Base-by-base conservation (phyloP, 202 grass and related monocot species). In the Dendrocalamus latiflorus region DNA sequence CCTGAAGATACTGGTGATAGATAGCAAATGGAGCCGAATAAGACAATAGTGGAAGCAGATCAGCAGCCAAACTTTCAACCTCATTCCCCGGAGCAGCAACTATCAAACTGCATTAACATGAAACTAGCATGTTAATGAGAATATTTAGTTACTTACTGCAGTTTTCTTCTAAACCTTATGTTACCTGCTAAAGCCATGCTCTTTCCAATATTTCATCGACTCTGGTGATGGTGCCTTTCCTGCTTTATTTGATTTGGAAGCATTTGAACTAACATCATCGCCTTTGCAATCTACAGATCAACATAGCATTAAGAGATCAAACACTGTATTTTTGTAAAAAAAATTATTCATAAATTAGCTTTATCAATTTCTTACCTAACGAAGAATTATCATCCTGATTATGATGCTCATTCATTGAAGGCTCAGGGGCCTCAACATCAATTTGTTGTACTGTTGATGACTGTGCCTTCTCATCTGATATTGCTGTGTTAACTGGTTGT, bases 11-110 rank as follows among this genome's bases (percentile, higher is more conserved):
- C 78, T 94, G 96, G 70, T 98, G 96, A 79, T 95, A 98, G 48
- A 95, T 90, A 71, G 78, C 91, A 89, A 98, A 98, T 13, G 96
- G 91, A 85, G 96, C 93, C 72, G 96, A 98, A 89, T 84, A 95
- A 37, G 96, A 89, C 48, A 98, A 72, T 63, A 98, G 81, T 13
- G 93, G 93, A 73, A 98, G 96, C 33, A 98, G 78, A 86, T 95
- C 87, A 73, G 89, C 75, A 78, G 90, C 87, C 51, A 98, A 83
- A 55, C 65, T 73, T 77, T 90, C 89, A 17, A 95, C 89, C 55
- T 98, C 93, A 24, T 91, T 80, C 45, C 89, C 89, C 1, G 91
- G 91, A 63, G 93, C 89, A 84, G 93, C 91, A 84, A 98, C 83
- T 68, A 98, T 98, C 72, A 98, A 92, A 80, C 96, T 98, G 75